Conservation (phyloP, 176 grass and related monocot species). For the Echinochloa phyllopogon region DNA sequence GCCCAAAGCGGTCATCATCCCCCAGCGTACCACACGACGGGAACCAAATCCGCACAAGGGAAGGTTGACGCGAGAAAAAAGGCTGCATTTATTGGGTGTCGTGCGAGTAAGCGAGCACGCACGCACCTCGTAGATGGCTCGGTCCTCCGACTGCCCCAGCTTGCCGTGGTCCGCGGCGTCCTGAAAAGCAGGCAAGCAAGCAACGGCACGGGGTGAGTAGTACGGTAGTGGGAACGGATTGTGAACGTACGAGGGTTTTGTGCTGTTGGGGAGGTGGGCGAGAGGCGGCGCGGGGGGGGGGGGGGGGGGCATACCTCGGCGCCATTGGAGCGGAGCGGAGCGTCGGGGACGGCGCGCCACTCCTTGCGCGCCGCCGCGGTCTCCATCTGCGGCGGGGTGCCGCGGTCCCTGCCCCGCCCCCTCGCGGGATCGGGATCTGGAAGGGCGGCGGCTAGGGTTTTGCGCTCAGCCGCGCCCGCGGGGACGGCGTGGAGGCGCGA, state of each 20-base stretch:
- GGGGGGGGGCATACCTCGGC: slow-evolving; percentile 51
- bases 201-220: slow-evolving; percentile 26
- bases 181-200: slow-evolving; percentile 22
- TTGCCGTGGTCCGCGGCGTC: slow-evolving; percentile 56
- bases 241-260: slow-evolving; percentile 21
- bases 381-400: slow-evolving; percentile 45
- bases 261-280: not conserved
- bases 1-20: not conserved
- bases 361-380: slow-evolving; percentile 71
- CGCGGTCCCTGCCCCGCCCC: slow-evolving; percentile 4
- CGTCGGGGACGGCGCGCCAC: slow-evolving; percentile 89
- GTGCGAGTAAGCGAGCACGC: not conserved
- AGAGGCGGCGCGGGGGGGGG: not conserved
- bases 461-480: not conserved
- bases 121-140: slow-evolving; percentile 79
- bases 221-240: not conserved
- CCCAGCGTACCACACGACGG: not conserved
- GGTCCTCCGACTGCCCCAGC: slow-evolving; percentile 71
- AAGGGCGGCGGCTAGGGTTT: slow-evolving; percentile 56
- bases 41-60: not conserved
- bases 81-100: not conserved
- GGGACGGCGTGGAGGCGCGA: not conserved
- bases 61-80: not conserved
- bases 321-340: slow-evolving; percentile 69
- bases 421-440: slow-evolving; percentile 63